Percentiles rank a stretch among this genome's conserved stretches.
Evolutionary conservation across 805 yeast genomes (phyloP).

Genomic region (Dipodascus geniculatus): DNA sequence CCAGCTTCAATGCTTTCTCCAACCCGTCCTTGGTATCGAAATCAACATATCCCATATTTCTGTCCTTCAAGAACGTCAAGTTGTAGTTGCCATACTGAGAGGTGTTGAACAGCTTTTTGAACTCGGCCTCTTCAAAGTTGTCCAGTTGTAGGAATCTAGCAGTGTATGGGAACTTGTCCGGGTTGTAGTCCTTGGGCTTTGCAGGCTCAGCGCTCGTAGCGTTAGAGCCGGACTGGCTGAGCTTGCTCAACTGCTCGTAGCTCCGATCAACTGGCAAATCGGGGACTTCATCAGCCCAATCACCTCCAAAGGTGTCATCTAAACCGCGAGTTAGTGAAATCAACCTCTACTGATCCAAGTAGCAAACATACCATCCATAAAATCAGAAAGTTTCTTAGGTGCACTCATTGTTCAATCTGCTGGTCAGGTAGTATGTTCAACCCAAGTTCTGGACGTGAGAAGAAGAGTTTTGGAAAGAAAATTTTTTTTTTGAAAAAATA

Average conservation of each 20-base stretch:
- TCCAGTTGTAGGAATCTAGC: neutral
- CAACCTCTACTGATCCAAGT: neutral
- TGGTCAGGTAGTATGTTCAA: no score
- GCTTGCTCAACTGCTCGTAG: neutral
- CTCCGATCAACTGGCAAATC: conserved; percentile 1
- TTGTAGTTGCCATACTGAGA: neutral
- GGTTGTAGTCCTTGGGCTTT: neutral
- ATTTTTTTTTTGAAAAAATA: neutral
- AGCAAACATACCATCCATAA: neutral
- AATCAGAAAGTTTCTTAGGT: conserved; percentile 1
- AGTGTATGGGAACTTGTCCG: neutral
- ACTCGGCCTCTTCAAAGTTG: neutral
- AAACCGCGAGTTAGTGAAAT: neutral
- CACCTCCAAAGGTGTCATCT: conserved; percentile 1
- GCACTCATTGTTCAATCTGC: neutral
- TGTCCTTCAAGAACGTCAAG: neutral
- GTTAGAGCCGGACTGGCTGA: neutral
- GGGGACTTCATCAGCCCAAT: conserved; percentile 3
- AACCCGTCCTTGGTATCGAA: neutral
- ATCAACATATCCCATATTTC: neutral
- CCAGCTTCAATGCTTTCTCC: neutral
- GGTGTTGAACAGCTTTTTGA: neutral
- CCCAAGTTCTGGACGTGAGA: no score
- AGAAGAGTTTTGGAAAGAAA: neutral
- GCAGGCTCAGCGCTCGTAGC: neutral